These are phyloP conservation scores for Trichoderma semiorbis DNA, from an alignment of 2,329 filamentous ascomycete species.

Conservation along the genomic window DNA sequence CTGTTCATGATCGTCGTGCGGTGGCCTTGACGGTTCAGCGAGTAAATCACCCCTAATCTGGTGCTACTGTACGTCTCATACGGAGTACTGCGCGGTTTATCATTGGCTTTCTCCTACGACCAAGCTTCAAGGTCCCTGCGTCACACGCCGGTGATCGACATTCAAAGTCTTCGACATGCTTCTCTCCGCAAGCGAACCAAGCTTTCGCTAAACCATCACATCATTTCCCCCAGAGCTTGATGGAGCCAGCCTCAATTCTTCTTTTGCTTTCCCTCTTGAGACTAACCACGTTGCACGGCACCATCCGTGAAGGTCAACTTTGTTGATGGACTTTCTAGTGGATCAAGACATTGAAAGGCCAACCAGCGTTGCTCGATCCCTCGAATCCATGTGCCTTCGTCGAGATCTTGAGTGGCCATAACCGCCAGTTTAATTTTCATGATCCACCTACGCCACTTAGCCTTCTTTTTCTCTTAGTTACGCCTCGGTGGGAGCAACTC, in stretches of 20 bases:
- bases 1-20: not conserved
- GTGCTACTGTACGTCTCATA: not conserved
- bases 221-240: not conserved
- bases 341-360: not conserved
- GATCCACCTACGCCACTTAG: not conserved
- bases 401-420: conserved; percentile 7
- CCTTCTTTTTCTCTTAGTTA: not conserved
- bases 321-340: not conserved
- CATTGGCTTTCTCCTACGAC: conserved; percentile 1
- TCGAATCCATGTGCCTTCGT: not conserved
- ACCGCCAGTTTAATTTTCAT: not conserved
- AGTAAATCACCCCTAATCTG: not conserved
- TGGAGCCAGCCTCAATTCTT: not conserved
- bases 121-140: conserved; percentile 7
- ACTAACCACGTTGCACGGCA: conserved; percentile 1
- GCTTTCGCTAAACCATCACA: not conserved
- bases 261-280: not conserved
- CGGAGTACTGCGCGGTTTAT: not conserved
- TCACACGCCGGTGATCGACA: conserved; percentile 5
- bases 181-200: conserved; percentile 9
- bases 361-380: conserved; percentile 14
- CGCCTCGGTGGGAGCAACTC: not conserved
- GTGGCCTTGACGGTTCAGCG: not conserved
- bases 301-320: conserved; percentile 6
- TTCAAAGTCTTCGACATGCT: not conserved